Conservation (phyloP, 116 monocot species). For the Papilionanthe hybrid region DNA sequence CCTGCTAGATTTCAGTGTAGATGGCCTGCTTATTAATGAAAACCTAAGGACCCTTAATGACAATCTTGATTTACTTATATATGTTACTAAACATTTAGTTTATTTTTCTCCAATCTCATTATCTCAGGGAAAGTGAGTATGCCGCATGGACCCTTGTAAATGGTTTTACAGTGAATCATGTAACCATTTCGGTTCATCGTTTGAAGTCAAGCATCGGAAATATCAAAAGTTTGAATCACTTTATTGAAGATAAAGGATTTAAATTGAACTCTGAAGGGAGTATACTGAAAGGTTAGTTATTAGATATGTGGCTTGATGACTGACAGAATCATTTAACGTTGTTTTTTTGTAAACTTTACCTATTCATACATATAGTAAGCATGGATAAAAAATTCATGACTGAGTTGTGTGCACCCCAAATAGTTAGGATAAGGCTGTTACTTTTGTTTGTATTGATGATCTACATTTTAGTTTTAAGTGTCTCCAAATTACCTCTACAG, state of each 20-base stretch:
- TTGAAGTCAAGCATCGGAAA: constrained; percentile 74
- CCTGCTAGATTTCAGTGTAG: no score
- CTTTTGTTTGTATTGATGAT: not conserved
- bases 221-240: constrained; percentile 66
- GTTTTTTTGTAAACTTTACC: not conserved
- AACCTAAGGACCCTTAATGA: not conserved
- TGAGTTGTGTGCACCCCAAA: not conserved
- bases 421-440: not conserved
- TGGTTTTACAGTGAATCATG: constrained; percentile 96
- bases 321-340: not conserved
- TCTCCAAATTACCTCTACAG: not conserved
- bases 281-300: constrained; percentile 66
- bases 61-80: not conserved
- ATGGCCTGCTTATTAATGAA: not conserved
- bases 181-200: constrained; percentile 84
- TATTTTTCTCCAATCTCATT: constrained; percentile 3
- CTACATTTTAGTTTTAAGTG: not conserved
- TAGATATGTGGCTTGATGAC: constrained; percentile 2
- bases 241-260: constrained; percentile 79
- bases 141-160: constrained; percentile 99
- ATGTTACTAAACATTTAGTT: not conserved
- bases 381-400: not conserved
- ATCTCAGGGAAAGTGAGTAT: constrained; percentile 93
- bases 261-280: constrained; percentile 97
- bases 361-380: not conserved